These are phyloP conservation scores for Colletotrichum sp. DNA, from an alignment of 2,329 filamentous ascomycete species.

Conservation along the genomic window DNA sequence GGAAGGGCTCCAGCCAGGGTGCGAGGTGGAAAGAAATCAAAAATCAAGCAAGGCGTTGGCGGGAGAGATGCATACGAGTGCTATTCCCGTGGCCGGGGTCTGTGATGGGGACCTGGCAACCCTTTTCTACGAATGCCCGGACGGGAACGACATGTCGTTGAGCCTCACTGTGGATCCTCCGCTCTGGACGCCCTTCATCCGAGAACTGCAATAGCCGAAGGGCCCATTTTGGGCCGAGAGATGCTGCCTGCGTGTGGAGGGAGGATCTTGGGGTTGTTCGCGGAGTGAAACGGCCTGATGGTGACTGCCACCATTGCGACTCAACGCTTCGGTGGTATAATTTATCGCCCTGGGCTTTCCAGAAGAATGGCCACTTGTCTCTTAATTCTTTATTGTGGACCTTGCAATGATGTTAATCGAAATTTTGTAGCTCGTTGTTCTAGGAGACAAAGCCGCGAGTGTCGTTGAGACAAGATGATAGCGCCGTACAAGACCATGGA, in stretches of 20 bases:
- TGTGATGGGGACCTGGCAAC: background rate
- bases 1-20: background rate
- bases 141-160: slow-evolving; percentile 5
- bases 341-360: too few species aligned
- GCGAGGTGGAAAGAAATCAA: background rate
- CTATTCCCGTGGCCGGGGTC: background rate
- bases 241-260: background rate
- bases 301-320: background rate
- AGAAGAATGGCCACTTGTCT: too few species aligned
- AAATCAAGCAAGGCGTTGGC: background rate
- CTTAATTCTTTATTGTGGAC: background rate
- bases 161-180: slow-evolving; percentile 16
- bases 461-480: background rate
- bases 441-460: background rate
- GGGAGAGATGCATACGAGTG: background rate
- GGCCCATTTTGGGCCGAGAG: slow-evolving; percentile 7
- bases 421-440: background rate
- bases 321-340: background rate
- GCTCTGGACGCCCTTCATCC: slow-evolving; percentile 13
- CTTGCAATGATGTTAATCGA: background rate
- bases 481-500: background rate
- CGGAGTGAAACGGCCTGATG: slow-evolving; percentile 16
- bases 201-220: slow-evolving; percentile 18
- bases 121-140: background rate
- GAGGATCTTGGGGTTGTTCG: slow-evolving; percentile 4